Evolutionary conservation across 202 grass and related monocot genomes (phyloP), one percentile per base, ranked within the genome.

Genomic region (Elaeis oleifera): DNA sequence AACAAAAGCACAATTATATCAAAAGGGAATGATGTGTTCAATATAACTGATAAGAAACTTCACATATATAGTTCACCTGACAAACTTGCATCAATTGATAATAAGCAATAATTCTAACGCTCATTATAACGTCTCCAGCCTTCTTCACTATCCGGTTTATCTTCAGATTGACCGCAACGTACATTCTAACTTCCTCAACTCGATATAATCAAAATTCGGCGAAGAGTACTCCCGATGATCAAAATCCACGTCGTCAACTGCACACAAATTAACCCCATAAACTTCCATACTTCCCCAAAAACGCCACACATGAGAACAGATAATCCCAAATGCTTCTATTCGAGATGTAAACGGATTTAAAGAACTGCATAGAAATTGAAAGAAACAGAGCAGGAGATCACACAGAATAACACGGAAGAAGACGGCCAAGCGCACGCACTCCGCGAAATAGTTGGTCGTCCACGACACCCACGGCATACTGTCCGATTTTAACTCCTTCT

Each of bases 391-490:
- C 3, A 18, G 14, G 11, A 19, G 5, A 44, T 27, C 61, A 69
- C 66, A 89, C 79, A 77, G 82, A 39, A 80, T 68, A 51, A 75
- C 72, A 50, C 64, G 77, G 64, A 76, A 89, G 66, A 78, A 63
- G 54, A 78, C 64, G 17, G 51, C 23, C 70, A 60, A 63, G 19
- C 44, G 62, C 19, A 63, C 60, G 65, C 49, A 71, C 72, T 58
- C 71, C 61, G 49, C 49, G 61, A 65, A 60, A 56, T 32, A 57
- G 53, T 58, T 54, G 4, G 48, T 60, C 18, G 14, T 23, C 32
- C 67, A 49, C 32, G 57, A 54, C 44, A 26, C 26, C 76, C 72
- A 65, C 58, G 57, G 68, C 76, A 68, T 84, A 6, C 21, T 75
- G 54, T 9, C 18, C 16, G 9, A n/a, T 56, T 51, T 61, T 9